Percentiles rank a stretch among this genome's conserved stretches.
phyloP scores from a whole-genome alignment of 2,329 filamentous ascomycete species.

The Verticillium klebahnii region DNA sequence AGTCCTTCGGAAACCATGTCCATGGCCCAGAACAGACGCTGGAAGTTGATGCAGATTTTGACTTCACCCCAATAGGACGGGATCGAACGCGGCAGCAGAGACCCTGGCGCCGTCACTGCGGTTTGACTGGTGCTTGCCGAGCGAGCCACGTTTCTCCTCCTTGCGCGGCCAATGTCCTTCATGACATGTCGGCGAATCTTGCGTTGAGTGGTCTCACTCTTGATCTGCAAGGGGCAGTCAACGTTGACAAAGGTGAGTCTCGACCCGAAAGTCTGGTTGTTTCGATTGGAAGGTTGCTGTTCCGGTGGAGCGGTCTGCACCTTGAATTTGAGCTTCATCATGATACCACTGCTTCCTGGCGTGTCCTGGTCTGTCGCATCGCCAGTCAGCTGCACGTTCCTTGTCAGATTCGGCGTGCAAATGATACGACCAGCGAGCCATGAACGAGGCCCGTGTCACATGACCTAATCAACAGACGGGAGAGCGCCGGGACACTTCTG shows the following conservation, averaged over 20 bases:
- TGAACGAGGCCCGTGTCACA: too few relatives aligned
- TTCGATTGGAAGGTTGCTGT: too few relatives aligned
- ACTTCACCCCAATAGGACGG: constrained; percentile 15
- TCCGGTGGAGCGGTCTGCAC: too few relatives aligned
- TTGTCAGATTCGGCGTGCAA: too few relatives aligned
- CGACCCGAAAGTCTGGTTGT: neutral
- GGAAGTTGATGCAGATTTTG: constrained; percentile 14
- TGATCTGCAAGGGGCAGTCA: constrained; percentile 9
- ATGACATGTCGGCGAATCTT: constrained; percentile 19
- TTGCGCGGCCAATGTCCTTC: constrained; percentile 12
- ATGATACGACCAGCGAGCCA: too few relatives aligned
- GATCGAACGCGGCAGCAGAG: neutral
- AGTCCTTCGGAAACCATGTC: constrained; percentile 14
- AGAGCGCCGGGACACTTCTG: too few relatives aligned
- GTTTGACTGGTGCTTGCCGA: neutral
- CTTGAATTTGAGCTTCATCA: too few relatives aligned
- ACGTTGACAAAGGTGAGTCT: constrained; percentile 13
- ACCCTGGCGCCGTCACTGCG: neutral
- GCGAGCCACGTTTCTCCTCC: constrained; percentile 1
- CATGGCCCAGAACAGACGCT: constrained; percentile 14
- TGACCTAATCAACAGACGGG: too few relatives aligned
- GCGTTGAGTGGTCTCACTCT: constrained; percentile 8
- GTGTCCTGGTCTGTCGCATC: too few relatives aligned
- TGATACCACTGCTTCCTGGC: too few relatives aligned
- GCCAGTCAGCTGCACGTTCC: too few relatives aligned